Percentiles rank a stretch among this genome's conserved stretches.
Conservation (phyloP, 106 monocot species). For the Amphibolis antarctica region DNA sequence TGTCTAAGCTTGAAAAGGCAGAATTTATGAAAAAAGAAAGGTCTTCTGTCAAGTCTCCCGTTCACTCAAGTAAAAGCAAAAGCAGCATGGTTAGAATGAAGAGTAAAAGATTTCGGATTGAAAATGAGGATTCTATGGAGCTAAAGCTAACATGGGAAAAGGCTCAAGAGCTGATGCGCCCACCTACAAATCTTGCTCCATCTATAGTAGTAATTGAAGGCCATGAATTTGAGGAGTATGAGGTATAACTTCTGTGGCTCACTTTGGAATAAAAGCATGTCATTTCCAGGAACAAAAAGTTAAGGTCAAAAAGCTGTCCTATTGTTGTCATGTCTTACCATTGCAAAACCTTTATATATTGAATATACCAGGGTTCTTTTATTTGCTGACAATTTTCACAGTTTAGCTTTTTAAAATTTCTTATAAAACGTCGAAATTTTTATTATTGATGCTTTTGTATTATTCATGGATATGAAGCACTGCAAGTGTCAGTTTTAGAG, state of each 20-base stretch:
- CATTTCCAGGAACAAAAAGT: neutral
- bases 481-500: too few species aligned
- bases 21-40: conserved; percentile 54
- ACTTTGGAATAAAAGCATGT: neutral
- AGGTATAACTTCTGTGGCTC: conserved; percentile 30
- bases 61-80: conserved; percentile 43
- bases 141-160: conserved; percentile 92
- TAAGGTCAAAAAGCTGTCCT: too few species aligned
- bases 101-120: conserved; percentile 71
- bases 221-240: conserved; percentile 89
- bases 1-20: conserved; percentile 36
- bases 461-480: too few species aligned
- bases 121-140: conserved; percentile 86
- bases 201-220: conserved; percentile 64
- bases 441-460: too few species aligned
- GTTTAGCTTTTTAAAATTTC: too few species aligned
- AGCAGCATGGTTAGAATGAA: conserved; percentile 45
- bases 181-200: conserved; percentile 44
- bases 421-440: too few species aligned
- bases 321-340: too few species aligned
- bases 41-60: conserved; percentile 18
- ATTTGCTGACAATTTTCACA: too few species aligned
- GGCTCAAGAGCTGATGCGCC: conserved; percentile 78
- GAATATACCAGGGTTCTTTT: too few species aligned
- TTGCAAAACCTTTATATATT: too few species aligned